Percentiles rank a stretch among this genome's conserved stretches.
phyloP scores from a whole-genome alignment of 768 basidiomycete genomes.

The Suillus subluteus region DNA sequence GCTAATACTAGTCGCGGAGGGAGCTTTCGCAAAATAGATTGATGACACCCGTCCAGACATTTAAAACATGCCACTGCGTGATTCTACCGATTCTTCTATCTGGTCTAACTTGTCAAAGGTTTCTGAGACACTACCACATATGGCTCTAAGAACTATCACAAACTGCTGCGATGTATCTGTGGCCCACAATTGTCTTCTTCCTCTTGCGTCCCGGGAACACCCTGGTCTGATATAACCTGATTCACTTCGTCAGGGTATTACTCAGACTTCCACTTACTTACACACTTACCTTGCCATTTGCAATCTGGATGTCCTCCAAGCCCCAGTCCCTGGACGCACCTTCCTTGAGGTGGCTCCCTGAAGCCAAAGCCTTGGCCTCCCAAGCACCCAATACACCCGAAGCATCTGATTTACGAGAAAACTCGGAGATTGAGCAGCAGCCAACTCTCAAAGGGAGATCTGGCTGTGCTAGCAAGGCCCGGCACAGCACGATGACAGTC shows the following conservation, averaged over 20 bases:
- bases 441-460: constrained; percentile 62
- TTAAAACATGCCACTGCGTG: constrained; percentile 3
- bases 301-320: constrained; percentile 69
- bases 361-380: constrained; percentile 51
- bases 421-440: constrained; percentile 74
- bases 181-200: constrained; percentile 59
- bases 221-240: constrained; percentile 73
- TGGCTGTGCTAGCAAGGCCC: constrained; percentile 58
- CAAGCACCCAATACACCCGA: constrained; percentile 45
- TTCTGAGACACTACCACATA: background rate
- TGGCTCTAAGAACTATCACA: constrained; percentile 15
- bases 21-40: constrained; percentile 5
- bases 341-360: constrained; percentile 60
- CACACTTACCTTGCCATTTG: constrained; percentile 58
- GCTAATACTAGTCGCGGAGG: background rate
- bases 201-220: constrained; percentile 72
- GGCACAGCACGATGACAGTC: constrained; percentile 66
- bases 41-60: background rate
- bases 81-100: background rate
- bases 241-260: constrained; percentile 9
- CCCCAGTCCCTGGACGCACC: constrained; percentile 78
- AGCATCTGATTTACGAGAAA: constrained; percentile 40
- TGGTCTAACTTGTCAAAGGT: constrained; percentile 3
- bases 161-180: constrained; percentile 38
- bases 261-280: background rate